Evolutionary conservation across 768 basidiomycete species (phyloP).

Genomic region (Suillus variegatus): DNA sequence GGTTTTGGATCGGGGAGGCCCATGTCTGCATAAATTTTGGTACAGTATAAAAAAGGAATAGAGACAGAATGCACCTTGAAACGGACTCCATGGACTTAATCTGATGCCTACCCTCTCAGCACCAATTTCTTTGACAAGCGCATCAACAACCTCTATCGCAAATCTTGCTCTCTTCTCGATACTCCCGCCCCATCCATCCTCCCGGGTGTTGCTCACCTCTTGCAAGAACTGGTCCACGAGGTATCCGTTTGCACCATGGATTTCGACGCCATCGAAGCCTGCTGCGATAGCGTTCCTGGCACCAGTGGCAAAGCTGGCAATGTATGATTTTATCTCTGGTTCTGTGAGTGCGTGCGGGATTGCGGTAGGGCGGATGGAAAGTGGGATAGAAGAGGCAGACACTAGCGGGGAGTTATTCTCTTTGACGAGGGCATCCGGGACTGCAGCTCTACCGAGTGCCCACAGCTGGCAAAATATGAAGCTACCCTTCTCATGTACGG

Average conservation of each 20-base stretch:
- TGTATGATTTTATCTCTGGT: constrained; percentile 46
- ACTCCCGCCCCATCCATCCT: constrained; percentile 52
- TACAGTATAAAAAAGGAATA: not conserved
- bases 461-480: constrained; percentile 50
- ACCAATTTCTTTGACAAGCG: constrained; percentile 44
- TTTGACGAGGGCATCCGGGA: constrained; percentile 15
- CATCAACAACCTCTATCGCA: constrained; percentile 44
- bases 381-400: constrained; percentile 25
- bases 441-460: constrained; percentile 45
- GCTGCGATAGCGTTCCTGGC: constrained; percentile 56
- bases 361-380: constrained; percentile 9
- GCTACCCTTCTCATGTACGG: constrained; percentile 44
- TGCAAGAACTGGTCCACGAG: constrained; percentile 46
- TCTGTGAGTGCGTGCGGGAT: constrained; percentile 43
- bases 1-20: constrained; percentile 35
- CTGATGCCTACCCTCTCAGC: constrained; percentile 43
- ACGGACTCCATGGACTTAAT: constrained; percentile 41
- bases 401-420: constrained; percentile 23
- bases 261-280: constrained; percentile 64
- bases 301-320: constrained; percentile 44
- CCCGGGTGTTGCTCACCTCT: constrained; percentile 40
- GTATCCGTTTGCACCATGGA: constrained; percentile 34
- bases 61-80: constrained; percentile 29
- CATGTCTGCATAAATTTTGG: constrained; percentile 32
- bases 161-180: constrained; percentile 51